Percentiles rank a stretch among this genome's conserved stretches.
These are phyloP conservation scores for Sarocladium kiliense DNA, from an alignment of 2,329 filamentous ascomycete species.

Conservation along the genomic window DNA sequence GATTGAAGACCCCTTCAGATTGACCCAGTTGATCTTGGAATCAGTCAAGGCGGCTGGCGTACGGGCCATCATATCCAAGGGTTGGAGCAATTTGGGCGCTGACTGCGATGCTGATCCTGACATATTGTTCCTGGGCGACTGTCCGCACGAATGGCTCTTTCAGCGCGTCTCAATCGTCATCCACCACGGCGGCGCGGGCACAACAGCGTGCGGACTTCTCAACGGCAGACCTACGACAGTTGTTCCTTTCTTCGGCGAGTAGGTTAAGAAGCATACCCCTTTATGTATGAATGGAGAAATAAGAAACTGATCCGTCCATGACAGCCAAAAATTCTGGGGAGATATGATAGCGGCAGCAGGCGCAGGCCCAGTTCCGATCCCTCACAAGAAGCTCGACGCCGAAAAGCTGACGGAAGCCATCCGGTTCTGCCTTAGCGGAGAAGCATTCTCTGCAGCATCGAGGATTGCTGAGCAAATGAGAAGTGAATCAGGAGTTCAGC, in stretches of 20 bases:
- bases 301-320: neutral
- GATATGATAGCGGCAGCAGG: constrained; percentile 32
- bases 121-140: constrained; percentile 65
- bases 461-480: neutral
- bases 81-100: constrained; percentile 57
- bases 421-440: constrained; percentile 16
- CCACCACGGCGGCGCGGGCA: constrained; percentile 70
- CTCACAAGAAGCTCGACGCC: constrained; percentile 26
- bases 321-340: constrained; percentile 34
- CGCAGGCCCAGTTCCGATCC: constrained; percentile 31
- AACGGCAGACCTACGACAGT: constrained; percentile 65
- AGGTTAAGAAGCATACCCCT: constrained; percentile 6
- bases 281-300: neutral
- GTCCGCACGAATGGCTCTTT: constrained; percentile 71
- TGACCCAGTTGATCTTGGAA: constrained; percentile 62
- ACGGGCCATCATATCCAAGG: constrained; percentile 64
- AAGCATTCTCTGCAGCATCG: neutral
- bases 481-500: neutral
- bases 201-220: constrained; percentile 64
- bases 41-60: constrained; percentile 58
- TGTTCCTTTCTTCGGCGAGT: constrained; percentile 64
- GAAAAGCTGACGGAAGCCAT: constrained; percentile 30
- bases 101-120: constrained; percentile 53
- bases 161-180: constrained; percentile 58
- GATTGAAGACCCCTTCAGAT: constrained; percentile 60